phyloP scores from a whole-genome alignment of 345 rosid species.

The Sonneratia alba region DNA sequence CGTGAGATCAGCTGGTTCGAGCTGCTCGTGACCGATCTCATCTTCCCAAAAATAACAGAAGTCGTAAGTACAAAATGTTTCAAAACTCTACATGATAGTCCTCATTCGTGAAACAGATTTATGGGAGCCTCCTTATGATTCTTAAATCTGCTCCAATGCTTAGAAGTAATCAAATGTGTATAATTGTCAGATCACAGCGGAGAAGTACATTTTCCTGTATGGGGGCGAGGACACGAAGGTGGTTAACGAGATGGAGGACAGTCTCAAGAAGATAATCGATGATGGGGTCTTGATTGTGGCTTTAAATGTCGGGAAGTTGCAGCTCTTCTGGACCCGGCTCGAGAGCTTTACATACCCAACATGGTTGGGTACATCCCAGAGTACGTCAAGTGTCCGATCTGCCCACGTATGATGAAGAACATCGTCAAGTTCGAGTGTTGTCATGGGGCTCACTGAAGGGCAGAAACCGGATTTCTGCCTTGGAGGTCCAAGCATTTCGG shows the following conservation, averaged over 20 bases:
- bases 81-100: too few relatives aligned
- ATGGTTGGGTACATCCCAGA: slow-evolving; percentile 12
- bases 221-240: slow-evolving; percentile 14
- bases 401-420: slow-evolving; percentile 16
- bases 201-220: slow-evolving; percentile 4
- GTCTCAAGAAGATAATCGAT: not conserved
- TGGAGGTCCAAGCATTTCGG: not conserved
- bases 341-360: slow-evolving; percentile 10
- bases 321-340: slow-evolving; percentile 9
- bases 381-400: slow-evolving; percentile 12
- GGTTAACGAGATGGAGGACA: not conserved
- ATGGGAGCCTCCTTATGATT: not conserved
- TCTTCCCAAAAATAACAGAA: slow-evolving; percentile 5
- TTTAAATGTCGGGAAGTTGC: not conserved
- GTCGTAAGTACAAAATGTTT: not conserved
- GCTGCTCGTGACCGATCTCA: slow-evolving; percentile 8
- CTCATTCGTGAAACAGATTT: too few relatives aligned
- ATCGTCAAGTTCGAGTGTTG: slow-evolving; percentile 11
- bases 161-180: not conserved
- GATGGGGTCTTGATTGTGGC: not conserved
- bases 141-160: not conserved
- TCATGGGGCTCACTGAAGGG: slow-evolving; percentile 9
- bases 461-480: not conserved
- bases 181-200: slow-evolving; percentile 7
- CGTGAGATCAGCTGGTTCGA: slow-evolving; percentile 10